Base-by-base conservation (phyloP, 2,329 filamentous ascomycete species). In the Fusarium falciforme region DNA sequence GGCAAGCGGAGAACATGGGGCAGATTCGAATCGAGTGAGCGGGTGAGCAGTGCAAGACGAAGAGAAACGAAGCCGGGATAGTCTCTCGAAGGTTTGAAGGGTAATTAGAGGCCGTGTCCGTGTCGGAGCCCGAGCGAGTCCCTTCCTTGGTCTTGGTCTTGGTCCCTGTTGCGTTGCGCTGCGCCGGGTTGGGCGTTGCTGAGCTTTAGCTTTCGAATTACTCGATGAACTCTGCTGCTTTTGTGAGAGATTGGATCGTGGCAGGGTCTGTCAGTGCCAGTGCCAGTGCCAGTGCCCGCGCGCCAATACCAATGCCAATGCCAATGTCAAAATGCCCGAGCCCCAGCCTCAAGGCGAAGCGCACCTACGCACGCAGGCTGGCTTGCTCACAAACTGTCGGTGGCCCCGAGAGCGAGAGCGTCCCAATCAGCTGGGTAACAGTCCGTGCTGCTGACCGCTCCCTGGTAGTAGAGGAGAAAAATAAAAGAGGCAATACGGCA, bases 351-450 rank as follows among this genome's bases (percentile, higher is more conserved):
- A 61, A 55, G 66, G 59, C 66, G 61, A 72, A 72, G 66, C 57
- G 47, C 33, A 71, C 22, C 22, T 47, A 47, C 42, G 42, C 42
- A 47, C 8, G 42, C 42, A 27, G 42, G 42, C 22, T 27, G 59
- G 64, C 60, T 36, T 62, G 61, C 57, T 38, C 72, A 70, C 72
- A 73, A 54, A 64, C 60, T 63, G 52, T 73, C 63, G 69, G 69
- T 74, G 67, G 69, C 69, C 35, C 72, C 69, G 57, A 70, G 49
- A 68, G 66, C 57, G 64, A 70, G 49, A 68, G 66, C 57, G 64
- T 77, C 73, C 67, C 68, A 75, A 74, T 72, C 60, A 67, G 65
- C 70, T 68, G 71, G 72, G 66, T 58, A 65, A 65, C 40, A 64
- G 65, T 64, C 49, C 40, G 64, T 68, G 54, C 65, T 62, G 62